Evolutionary conservation across 2,329 filamentous ascomycete genomes (phyloP).

Genomic region (Epichloe sibirici): DNA sequence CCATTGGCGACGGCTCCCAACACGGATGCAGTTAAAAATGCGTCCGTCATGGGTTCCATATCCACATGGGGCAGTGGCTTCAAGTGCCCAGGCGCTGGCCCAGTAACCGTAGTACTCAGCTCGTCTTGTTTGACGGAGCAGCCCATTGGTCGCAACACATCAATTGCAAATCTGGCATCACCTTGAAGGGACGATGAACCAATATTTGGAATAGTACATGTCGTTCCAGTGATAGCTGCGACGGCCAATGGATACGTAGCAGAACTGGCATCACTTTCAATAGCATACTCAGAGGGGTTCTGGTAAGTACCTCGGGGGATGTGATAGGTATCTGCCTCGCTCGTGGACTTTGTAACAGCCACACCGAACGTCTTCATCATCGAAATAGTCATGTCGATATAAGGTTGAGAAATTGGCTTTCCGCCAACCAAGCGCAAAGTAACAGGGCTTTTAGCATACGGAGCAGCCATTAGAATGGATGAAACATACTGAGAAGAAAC

Average conservation of each 20-base stretch:
- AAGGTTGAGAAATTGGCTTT: constrained; percentile 91
- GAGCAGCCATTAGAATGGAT: constrained; percentile 90
- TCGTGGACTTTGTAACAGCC: constrained; percentile 59
- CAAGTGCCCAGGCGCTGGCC: constrained; percentile 62
- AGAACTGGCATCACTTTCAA: constrained; percentile 96
- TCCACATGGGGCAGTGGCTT: constrained; percentile 72
- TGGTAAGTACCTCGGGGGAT: constrained; percentile 76
- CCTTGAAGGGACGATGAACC: constrained; percentile 85
- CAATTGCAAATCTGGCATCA: constrained; percentile 85
- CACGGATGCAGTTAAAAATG: constrained; percentile 89
- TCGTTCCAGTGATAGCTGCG: constrained; percentile 90
- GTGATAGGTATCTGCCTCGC: constrained; percentile 82
- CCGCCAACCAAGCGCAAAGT: constrained; percentile 86
- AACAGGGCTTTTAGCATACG: constrained; percentile 89
- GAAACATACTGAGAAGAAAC: constrained; percentile 99
- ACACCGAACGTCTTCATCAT: constrained; percentile 97
- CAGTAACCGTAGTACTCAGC: constrained; percentile 83
- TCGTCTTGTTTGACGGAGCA: constrained; percentile 78
- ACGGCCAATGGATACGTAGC: constrained; percentile 92
- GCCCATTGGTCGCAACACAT: constrained; percentile 86
- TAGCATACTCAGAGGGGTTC: constrained; percentile 75
- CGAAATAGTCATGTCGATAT: constrained; percentile 96
- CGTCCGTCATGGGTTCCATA: constrained; percentile 99
- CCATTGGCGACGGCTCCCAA: constrained; percentile 80
- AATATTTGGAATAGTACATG: constrained; percentile 92